Conservation (phyloP, 2,329 filamentous ascomycete genomes). For the Pseudogymnoascus sp. region DNA sequence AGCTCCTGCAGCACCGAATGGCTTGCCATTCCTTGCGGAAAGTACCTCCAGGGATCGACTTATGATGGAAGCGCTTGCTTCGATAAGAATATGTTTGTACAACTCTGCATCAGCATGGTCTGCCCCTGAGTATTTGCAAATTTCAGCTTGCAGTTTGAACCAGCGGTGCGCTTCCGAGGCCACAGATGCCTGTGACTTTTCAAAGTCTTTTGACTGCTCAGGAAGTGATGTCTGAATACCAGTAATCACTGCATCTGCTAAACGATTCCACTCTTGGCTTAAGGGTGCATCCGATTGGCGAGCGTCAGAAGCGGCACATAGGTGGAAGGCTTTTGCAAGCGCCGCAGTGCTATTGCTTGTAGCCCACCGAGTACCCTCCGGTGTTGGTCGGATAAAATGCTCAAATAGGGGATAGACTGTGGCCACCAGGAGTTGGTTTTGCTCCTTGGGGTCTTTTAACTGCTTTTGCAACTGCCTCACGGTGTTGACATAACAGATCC, state of each 20-base stretch:
- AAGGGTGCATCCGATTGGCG: constrained; percentile 40
- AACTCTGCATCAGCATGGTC: constrained; percentile 24
- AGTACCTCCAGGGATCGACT: constrained; percentile 40
- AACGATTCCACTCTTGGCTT: constrained; percentile 49
- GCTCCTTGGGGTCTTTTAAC: constrained; percentile 40
- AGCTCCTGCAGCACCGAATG: constrained; percentile 55
- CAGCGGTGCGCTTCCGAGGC: constrained; percentile 61
- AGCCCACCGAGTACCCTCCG: constrained; percentile 19
- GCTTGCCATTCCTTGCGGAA: constrained; percentile 52
- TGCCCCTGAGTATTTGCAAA: constrained; percentile 34
- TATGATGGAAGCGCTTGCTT: constrained; percentile 20
- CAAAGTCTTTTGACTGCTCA: constrained; percentile 72
- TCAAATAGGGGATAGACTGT: constrained; percentile 48
- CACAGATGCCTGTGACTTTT: constrained; percentile 63
- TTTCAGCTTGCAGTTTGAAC: constrained; percentile 39
- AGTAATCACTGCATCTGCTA: constrained; percentile 56
- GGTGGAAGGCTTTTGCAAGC: constrained; percentile 38
- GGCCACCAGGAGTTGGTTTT: constrained; percentile 39
- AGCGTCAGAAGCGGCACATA: constrained; percentile 38
- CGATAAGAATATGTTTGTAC: constrained; percentile 12
- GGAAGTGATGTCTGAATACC: constrained; percentile 69
- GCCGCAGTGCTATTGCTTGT: constrained; percentile 13
- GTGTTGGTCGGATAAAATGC: constrained; percentile 40
- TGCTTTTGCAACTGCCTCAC: constrained; percentile 46
- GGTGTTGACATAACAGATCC: constrained; percentile 66